Percentiles rank a stretch among this genome's conserved stretches.
phyloP scores from a whole-genome alignment of 805 yeast species.

The Starmerella roubikii region DNA sequence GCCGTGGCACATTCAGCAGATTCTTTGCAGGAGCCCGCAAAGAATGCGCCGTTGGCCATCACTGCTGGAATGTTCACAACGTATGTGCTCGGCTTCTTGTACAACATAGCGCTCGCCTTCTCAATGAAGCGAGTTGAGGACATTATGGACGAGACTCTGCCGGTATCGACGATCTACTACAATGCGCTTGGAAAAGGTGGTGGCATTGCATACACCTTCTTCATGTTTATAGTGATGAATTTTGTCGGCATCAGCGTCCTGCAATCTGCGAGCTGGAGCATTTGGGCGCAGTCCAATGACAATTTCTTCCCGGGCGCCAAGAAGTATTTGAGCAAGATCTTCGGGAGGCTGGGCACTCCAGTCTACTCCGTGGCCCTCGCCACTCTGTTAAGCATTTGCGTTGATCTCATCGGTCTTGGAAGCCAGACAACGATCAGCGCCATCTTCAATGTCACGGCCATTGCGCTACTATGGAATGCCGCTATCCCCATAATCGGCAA shows the following conservation, averaged over 20 bases:
- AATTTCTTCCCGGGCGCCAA: conserved; percentile 43
- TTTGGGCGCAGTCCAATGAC: conserved; percentile 68
- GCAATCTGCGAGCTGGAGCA: conserved; percentile 53
- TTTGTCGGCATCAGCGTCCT: conserved; percentile 51
- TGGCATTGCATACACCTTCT: conserved; percentile 48
- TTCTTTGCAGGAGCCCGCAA: conserved; percentile 45
- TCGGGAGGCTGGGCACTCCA: conserved; percentile 44
- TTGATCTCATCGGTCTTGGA: conserved; percentile 49
- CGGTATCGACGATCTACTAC: conserved; percentile 50
- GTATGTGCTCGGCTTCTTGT: conserved; percentile 23
- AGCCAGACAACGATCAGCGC: conserved; percentile 49
- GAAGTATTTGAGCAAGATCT: conserved; percentile 32
- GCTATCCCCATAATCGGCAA: conserved; percentile 49
- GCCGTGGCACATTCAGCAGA: conserved; percentile 62
- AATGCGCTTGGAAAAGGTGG: conserved; percentile 51
- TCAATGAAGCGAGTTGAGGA: conserved; percentile 22
- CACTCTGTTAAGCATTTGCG: conserved; percentile 34
- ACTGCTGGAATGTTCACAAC: conserved; percentile 32
- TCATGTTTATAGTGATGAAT: conserved; percentile 48
- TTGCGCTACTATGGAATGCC: conserved; percentile 54
- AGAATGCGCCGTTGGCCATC: conserved; percentile 45
- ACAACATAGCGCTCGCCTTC: conserved; percentile 24
- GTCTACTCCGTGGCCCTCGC: conserved; percentile 46
- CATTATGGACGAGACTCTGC: conserved; percentile 27
- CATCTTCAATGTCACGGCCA: conserved; percentile 59